phyloP scores from a whole-genome alignment of 75 land plant species.

The Pinus taeda region DNA sequence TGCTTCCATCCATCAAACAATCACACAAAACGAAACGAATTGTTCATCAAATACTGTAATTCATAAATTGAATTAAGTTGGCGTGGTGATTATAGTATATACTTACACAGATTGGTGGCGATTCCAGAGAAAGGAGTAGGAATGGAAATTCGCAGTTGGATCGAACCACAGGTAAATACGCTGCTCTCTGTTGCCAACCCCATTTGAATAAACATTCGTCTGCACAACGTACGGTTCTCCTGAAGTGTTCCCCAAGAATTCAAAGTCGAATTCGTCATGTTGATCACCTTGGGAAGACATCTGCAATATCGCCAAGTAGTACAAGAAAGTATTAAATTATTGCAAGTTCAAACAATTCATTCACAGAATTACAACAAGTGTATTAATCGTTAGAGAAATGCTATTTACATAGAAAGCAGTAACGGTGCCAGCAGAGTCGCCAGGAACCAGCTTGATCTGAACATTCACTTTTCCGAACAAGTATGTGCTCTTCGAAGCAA shows the following conservation, averaged over 20 bases:
- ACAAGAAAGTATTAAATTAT: not conserved
- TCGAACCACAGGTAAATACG: conserved; percentile 40
- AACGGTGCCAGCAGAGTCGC: conserved; percentile 7
- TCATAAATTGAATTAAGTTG: not conserved
- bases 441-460: not conserved
- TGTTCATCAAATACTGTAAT: not conserved
- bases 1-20: conserved; percentile 2
- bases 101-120: conserved; percentile 22
- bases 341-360: too few relatives aligned
- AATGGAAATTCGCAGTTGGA: conserved; percentile 34
- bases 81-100: not conserved
- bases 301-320: conserved; percentile 8
- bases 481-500: conserved; percentile 2
- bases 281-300: conserved; percentile 35
- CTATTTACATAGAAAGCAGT: conserved; percentile 43
- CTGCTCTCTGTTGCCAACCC: conserved; percentile 39
- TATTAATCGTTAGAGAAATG: not conserved
- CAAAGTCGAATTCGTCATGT: conserved; percentile 45
- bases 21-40: not conserved
- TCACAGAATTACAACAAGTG: not conserved
- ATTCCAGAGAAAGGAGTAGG: conserved; percentile 42
- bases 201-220: conserved; percentile 38
- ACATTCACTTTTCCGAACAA: not conserved
- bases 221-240: conserved; percentile 52
- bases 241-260: conserved; percentile 39